Conservation (phyloP, 2,329 filamentous ascomycete genomes). For the Trichoderma gracile region DNA sequence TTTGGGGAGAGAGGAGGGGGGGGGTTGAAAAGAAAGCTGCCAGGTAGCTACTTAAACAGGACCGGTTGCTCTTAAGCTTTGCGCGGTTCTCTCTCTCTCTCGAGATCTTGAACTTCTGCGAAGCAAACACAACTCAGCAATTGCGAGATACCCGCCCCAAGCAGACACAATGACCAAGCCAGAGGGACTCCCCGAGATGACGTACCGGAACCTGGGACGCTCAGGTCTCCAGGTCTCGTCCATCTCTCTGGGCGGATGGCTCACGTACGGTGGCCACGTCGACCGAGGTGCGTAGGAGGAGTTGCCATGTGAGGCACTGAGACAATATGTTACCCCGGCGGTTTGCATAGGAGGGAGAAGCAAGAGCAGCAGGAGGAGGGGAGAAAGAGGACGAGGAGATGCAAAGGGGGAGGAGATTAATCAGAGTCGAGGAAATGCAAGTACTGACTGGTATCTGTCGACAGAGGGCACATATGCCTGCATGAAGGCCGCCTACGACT, state of each 20-base stretch:
- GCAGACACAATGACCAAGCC: constrained; percentile 42
- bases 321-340: no score
- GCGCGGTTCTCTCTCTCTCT: constrained; percentile 3
- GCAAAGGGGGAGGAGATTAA: not conserved
- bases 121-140: not conserved
- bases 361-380: not conserved
- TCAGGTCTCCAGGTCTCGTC: constrained; percentile 73
- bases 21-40: not conserved
- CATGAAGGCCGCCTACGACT: constrained; percentile 62
- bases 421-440: not conserved
- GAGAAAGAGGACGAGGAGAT: not conserved
- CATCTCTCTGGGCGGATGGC: constrained; percentile 70
- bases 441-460: not conserved
- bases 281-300: constrained; percentile 55
- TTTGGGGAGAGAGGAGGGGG: not conserved
- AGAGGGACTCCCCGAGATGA: constrained; percentile 56
- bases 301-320: not conserved
- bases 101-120: not conserved
- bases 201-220: constrained; percentile 70
- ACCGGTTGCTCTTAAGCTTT: not conserved
- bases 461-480: constrained; percentile 50
- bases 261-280: constrained; percentile 75
- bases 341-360: not conserved
- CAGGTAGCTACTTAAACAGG: constrained; percentile 4
- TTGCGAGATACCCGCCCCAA: not conserved